phyloP scores from a whole-genome alignment of 805 yeast species.

The Spencermartinsiella europaea region DNA sequence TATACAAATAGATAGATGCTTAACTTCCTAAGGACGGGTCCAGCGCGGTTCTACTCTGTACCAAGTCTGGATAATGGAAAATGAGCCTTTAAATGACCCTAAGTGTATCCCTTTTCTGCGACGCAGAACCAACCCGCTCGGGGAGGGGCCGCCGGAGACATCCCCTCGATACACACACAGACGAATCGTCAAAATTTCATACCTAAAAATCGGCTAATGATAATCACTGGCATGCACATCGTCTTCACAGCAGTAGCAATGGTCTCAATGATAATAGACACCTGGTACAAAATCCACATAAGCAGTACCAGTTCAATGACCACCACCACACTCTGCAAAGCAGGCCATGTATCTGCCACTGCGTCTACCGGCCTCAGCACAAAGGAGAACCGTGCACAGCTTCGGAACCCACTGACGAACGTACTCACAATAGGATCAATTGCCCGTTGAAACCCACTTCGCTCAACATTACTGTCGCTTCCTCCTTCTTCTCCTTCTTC shows the following conservation, averaged over 20 bases:
- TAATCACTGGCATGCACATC: constrained; percentile 26
- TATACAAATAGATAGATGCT: too few species aligned
- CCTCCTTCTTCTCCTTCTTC: not conserved
- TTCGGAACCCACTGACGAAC: constrained; percentile 19
- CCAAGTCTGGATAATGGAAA: too few species aligned
- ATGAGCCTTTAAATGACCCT: too few species aligned
- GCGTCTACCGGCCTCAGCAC: constrained; percentile 27
- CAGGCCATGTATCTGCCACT: constrained; percentile 24
- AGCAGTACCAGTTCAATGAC: constrained; percentile 23
- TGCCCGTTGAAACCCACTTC: not conserved
- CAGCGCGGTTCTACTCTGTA: too few species aligned
- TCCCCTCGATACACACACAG: too few species aligned
- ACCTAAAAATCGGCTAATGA: constrained; percentile 21
- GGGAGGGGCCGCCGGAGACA: too few species aligned
- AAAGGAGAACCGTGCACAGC: constrained; percentile 21
- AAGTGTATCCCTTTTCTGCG: too few species aligned
- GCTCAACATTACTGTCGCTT: not conserved
- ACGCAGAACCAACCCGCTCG: too few species aligned
- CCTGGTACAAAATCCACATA: constrained; percentile 28
- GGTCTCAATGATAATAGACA: constrained; percentile 27
- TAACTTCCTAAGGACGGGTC: too few species aligned
- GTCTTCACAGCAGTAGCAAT: constrained; percentile 24
- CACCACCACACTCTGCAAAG: constrained; percentile 21
- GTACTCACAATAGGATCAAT: constrained; percentile 13
- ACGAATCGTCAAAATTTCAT: constrained; percentile 8